Conservation (phyloP, 2,329 filamentous ascomycete genomes). For the Colletotrichum theobromicola region DNA sequence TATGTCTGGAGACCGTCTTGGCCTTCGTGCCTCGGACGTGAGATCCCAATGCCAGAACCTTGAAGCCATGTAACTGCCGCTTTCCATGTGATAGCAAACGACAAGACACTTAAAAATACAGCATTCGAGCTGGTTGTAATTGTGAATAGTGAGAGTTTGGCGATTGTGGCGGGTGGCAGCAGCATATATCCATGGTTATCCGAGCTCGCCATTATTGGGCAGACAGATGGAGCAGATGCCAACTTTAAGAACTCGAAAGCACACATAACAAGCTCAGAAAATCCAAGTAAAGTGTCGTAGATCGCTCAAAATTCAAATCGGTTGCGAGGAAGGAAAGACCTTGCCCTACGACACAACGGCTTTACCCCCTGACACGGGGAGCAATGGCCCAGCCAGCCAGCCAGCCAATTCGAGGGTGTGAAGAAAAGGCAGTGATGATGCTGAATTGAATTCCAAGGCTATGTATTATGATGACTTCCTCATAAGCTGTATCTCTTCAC, state of each 20-base stretch:
- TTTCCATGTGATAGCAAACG: background rate
- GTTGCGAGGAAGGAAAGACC: background rate
- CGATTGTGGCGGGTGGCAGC: no score
- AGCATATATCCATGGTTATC: no score
- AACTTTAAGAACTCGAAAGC: rapidly evolving
- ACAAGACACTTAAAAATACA: rapidly evolving
- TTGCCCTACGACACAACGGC: background rate
- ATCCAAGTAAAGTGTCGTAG: no score
- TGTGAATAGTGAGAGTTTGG: no score
- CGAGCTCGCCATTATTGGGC: background rate
- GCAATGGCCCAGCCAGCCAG: rapidly evolving
- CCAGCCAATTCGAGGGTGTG: background rate
- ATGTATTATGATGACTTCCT: background rate
- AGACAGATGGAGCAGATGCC: background rate
- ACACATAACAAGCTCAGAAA: rapidly evolving
- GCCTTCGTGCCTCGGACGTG: no score
- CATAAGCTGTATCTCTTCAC: background rate
- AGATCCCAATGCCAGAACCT: background rate
- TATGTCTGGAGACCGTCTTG: background rate
- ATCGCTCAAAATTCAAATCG: no score
- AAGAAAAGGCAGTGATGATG: background rate
- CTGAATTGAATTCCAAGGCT: background rate
- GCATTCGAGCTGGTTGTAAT: rapidly evolving
- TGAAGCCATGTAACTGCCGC: background rate
- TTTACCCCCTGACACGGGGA: background rate